These are phyloP conservation scores for Elsinoe necatrix DNA, from an alignment of 2,329 filamentous ascomycete genomes.

Conservation along the genomic window DNA sequence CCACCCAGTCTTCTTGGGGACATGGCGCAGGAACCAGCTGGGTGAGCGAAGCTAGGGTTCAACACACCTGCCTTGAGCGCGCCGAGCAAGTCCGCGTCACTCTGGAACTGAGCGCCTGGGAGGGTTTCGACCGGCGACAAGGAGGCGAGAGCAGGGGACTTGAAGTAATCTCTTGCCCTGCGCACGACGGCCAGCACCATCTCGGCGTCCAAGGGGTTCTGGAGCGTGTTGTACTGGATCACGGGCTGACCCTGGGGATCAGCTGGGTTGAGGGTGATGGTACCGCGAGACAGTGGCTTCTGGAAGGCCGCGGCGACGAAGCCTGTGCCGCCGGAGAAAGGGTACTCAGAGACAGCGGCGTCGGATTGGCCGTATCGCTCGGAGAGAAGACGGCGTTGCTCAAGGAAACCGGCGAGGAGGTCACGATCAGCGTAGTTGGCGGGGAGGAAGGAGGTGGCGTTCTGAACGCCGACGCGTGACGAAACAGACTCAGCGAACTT, in stretches of 20 bases:
- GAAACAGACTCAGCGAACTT: constrained; percentile 15
- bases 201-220: constrained; percentile 32
- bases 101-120: constrained; percentile 22
- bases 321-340: constrained; percentile 18
- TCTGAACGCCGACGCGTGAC: constrained; percentile 16
- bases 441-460: constrained; percentile 20
- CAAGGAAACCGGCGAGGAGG: constrained; percentile 18
- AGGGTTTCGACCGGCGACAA: constrained; percentile 28
- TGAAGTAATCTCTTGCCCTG: constrained; percentile 31
- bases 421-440: constrained; percentile 16
- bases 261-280: constrained; percentile 30
- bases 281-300: constrained; percentile 32
- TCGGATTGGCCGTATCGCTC: constrained; percentile 13
- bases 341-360: constrained; percentile 19
- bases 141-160: constrained; percentile 25
- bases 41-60: constrained; percentile 28
- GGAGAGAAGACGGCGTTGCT: constrained; percentile 19
- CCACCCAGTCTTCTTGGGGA: constrained; percentile 26
- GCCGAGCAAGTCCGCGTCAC: constrained; percentile 20
- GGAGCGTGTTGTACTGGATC: constrained; percentile 29
- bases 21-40: constrained; percentile 29
- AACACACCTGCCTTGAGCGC: constrained; percentile 18
- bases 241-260: constrained; percentile 28
- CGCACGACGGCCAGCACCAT: constrained; percentile 30
- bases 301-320: constrained; percentile 26